phyloP scores from a whole-genome alignment of 306 rosid species.

The Crataegus laevigata region DNA sequence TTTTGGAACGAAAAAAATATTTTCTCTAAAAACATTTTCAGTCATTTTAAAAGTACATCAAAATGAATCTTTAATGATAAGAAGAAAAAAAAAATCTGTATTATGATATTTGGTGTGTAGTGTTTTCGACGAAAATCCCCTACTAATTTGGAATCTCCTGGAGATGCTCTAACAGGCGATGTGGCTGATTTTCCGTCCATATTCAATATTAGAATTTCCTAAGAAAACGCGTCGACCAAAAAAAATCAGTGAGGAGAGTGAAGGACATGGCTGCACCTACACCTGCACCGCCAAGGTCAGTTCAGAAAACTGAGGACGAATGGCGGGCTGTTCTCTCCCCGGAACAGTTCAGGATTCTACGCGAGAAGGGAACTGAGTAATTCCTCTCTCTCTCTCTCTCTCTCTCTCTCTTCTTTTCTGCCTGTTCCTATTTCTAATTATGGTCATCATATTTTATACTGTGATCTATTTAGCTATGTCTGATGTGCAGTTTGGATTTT shows the following conservation, averaged over 20 bases:
- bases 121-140: too few species aligned
- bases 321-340: constrained; percentile 76
- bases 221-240: background rate
- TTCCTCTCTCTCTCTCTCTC: background rate
- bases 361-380: constrained; percentile 77
- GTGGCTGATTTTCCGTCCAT: constrained; percentile 31
- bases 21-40: too few species aligned
- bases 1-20: too few species aligned
- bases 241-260: background rate
- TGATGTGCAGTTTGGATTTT: too few species aligned
- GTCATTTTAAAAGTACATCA: too few species aligned
- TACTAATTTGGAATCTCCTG: too few species aligned
- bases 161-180: too few species aligned
- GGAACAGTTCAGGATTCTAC: constrained; percentile 76
- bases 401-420: background rate
- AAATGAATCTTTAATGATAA: too few species aligned
- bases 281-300: constrained; percentile 1
- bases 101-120: too few species aligned
- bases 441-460: background rate
- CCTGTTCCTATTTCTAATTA: background rate
- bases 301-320: constrained; percentile 63
- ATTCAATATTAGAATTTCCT: background rate
- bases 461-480: background rate
- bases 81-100: too few species aligned
- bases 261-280: constrained; percentile 10